These are phyloP conservation scores for Mallotus japonicus DNA, from an alignment of 441 rosid species.

Conservation along the genomic window DNA sequence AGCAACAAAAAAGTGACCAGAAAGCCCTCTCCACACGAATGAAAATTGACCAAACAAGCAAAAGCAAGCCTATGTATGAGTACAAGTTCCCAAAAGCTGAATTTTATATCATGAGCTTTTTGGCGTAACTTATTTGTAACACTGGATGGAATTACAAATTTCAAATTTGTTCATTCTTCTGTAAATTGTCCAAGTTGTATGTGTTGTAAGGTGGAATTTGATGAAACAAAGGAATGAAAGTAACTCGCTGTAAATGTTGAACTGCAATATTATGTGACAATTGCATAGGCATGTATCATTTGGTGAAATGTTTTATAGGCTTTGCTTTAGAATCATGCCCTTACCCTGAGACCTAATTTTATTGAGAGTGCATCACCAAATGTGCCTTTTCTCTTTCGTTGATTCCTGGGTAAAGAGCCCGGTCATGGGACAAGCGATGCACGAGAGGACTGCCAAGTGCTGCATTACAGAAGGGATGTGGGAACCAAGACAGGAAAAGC, in stretches of 20 bases:
- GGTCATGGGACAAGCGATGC: too few species aligned
- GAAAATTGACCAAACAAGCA: conserved; percentile 14
- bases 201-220: conserved; percentile 35
- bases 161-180: conserved; percentile 45
- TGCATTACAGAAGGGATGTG: not conserved
- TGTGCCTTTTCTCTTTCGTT: too few species aligned
- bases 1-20: conserved; percentile 28
- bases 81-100: conserved; percentile 27
- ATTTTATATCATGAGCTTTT: conserved; percentile 31
- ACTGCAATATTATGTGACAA: not conserved
- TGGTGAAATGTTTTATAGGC: not conserved
- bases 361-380: too few species aligned
- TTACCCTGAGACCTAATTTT: too few species aligned
- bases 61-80: conserved; percentile 19
- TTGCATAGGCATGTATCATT: not conserved
- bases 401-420: too few species aligned
- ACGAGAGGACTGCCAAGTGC: too few species aligned
- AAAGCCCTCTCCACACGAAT: not conserved
- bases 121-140: conserved; percentile 31
- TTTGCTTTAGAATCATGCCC: too few species aligned
- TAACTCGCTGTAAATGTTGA: conserved; percentile 14
- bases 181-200: conserved; percentile 41
- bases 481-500: conserved; percentile 14
- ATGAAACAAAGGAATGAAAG: conserved; percentile 33
- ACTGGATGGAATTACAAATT: conserved; percentile 19